A percentile compares a stretch with the other conserved stretches of the same genome.
These are phyloP conservation scores for Puccinia triticina DNA, from an alignment of 1,284 basidiomycete genomes.

Conservation along the genomic window DNA sequence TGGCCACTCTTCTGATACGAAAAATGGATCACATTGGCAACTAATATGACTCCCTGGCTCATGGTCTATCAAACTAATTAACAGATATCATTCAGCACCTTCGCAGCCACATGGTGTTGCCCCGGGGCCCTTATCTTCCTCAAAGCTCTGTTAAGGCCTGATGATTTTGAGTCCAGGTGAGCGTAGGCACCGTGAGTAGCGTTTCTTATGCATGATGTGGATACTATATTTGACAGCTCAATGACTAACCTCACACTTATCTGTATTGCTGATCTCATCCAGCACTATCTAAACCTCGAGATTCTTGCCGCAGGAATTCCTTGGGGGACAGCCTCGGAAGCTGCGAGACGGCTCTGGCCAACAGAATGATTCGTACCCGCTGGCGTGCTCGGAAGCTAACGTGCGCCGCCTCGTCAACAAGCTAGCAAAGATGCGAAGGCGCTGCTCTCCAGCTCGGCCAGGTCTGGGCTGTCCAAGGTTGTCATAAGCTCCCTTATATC, in stretches of 20 bases:
- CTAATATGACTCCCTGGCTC: too few species aligned
- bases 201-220: neutral
- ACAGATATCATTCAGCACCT: neutral
- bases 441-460: slow-evolving; percentile 96
- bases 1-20: neutral
- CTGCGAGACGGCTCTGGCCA: slow-evolving; percentile 58
- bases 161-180: neutral
- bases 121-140: neutral
- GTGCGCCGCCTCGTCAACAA: slow-evolving; percentile 87
- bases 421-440: slow-evolving; percentile 88
- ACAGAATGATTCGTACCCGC: neutral
- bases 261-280: neutral
- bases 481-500: neutral
- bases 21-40: neutral
- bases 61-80: neutral
- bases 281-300: neutral
- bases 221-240: neutral
- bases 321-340: slow-evolving; percentile 63
- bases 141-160: neutral
- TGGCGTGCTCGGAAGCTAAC: slow-evolving; percentile 84
- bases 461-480: slow-evolving; percentile 90
- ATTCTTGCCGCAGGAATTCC: slow-evolving; percentile 58
- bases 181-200: neutral
- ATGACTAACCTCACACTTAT: neutral
- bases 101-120: neutral